These are phyloP conservation scores for Citrus cavaleriei DNA, from an alignment of 345 rosid genomes.

Conservation along the genomic window DNA sequence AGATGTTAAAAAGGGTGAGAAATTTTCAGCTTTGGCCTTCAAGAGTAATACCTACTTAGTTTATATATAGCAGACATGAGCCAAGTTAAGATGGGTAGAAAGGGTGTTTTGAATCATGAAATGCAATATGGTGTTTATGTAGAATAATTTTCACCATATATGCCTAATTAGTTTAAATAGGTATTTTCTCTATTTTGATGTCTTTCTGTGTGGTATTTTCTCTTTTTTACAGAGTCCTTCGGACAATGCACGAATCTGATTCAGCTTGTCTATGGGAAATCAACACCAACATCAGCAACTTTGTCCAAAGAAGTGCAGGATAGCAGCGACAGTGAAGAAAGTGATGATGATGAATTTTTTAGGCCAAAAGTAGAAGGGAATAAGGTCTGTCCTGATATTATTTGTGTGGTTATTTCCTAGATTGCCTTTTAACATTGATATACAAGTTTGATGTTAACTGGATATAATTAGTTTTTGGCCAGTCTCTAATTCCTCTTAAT, in stretches of 20 bases:
- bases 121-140: not conserved
- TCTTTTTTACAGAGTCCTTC: conserved; percentile 62
- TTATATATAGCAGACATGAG: not conserved
- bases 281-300: conserved; percentile 35
- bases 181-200: not conserved
- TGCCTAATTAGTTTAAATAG: not conserved
- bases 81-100: not conserved
- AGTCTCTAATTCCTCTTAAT: conserved; percentile 1
- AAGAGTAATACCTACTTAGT: not conserved
- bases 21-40: not conserved
- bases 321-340: conserved; percentile 49
- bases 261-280: conserved; percentile 79
- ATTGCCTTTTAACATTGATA: not conserved
- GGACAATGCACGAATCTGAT: conserved; percentile 56
- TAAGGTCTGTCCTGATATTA: conserved; percentile 45
- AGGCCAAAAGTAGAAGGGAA: conserved; percentile 73
- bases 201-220: not conserved
- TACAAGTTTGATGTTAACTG: not conserved
- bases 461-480: not conserved
- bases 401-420: not conserved
- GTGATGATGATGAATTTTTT: conserved; percentile 73
- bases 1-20: conserved; percentile 17
- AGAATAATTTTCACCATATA: not conserved
- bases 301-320: conserved; percentile 35
- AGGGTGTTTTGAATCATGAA: not conserved